Percentiles rank a stretch among this genome's conserved stretches.
phyloP scores from a whole-genome alignment of 495 filamentous ascomycete genomes.

The Lophiostoma macrostomum region DNA sequence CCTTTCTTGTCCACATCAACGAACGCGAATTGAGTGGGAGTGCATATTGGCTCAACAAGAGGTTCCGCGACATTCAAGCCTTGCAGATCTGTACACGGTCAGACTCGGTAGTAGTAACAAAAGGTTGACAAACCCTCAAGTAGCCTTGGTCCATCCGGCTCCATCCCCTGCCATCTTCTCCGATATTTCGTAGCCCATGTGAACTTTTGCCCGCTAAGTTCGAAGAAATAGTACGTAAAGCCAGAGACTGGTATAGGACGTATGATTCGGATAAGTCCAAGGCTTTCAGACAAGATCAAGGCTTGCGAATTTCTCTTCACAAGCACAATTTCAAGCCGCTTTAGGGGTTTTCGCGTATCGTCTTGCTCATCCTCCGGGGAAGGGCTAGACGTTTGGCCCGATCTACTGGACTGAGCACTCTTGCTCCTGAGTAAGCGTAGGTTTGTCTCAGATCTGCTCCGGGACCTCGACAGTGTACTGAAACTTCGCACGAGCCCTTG shows the following conservation, averaged over 20 bases:
- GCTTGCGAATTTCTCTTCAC: constrained; percentile 26
- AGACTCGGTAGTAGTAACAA: background rate
- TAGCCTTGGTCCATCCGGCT: constrained; percentile 24
- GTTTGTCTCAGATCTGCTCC: too few species aligned
- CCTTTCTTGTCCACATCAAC: constrained; percentile 14
- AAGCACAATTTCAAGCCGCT: constrained; percentile 24
- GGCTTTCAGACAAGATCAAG: constrained; percentile 13
- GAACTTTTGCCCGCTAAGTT: constrained; percentile 20
- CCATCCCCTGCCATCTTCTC: constrained; percentile 24
- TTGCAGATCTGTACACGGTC: constrained; percentile 22
- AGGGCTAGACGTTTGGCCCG: too few species aligned
- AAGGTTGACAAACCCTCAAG: constrained; percentile 7
- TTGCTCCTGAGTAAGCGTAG: too few species aligned
- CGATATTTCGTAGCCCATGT: constrained; percentile 27
- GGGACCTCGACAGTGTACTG: background rate
- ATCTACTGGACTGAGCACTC: too few species aligned
- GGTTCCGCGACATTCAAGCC: constrained; percentile 6
- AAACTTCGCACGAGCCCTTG: background rate
- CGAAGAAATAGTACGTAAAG: constrained; percentile 16
- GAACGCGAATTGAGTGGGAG: constrained; percentile 21
- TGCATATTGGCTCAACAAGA: constrained; percentile 21
- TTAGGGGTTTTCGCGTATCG: constrained; percentile 7
- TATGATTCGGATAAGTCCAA: constrained; percentile 12
- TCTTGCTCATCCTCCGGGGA: background rate
- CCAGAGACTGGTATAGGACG: constrained; percentile 17